Evolutionary conservation across 106 monocot species (phyloP).

Genomic region (Gastrodia elata): DNA sequence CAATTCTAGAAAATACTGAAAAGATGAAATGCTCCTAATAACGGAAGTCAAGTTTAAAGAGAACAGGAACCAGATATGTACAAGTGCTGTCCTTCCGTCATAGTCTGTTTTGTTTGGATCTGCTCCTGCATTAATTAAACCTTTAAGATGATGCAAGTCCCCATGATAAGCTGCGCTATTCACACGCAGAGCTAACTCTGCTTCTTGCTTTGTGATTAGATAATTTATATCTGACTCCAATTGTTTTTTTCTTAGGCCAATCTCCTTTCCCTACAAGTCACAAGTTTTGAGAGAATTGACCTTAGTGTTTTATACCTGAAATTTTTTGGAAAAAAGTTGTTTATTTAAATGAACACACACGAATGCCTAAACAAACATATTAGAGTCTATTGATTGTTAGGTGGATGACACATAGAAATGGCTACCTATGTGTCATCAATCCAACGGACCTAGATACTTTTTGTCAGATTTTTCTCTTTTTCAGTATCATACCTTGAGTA

Average conservation of each 20-base stretch:
- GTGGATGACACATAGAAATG: no score
- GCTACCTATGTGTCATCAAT: no score
- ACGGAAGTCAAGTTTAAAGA: neutral
- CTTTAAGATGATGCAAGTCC: slow-evolving; percentile 50
- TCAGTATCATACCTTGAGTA: slow-evolving; percentile 36
- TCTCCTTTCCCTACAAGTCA: slow-evolving; percentile 37
- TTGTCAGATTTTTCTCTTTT: no score
- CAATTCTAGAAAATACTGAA: neutral
- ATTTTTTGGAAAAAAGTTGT: neutral
- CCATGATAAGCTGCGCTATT: slow-evolving; percentile 66
- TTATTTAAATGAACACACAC: no score
- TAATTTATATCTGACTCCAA: slow-evolving; percentile 55
- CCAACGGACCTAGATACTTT: no score
- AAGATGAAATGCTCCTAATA: neutral
- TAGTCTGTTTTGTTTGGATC: slow-evolving; percentile 65
- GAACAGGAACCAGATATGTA: slow-evolving; percentile 11
- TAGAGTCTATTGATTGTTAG: no score
- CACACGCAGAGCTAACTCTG: slow-evolving; percentile 47
- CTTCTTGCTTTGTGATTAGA: slow-evolving; percentile 67
- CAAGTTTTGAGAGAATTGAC: neutral
- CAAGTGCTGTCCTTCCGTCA: slow-evolving; percentile 65
- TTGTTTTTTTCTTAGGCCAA: slow-evolving; percentile 38
- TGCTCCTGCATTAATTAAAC: slow-evolving; percentile 53
- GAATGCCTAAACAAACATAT: no score
- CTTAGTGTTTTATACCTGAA: neutral